phyloP scores from a whole-genome alignment of 192 early-diverging fungal species.

The Backusella australiensis region DNA sequence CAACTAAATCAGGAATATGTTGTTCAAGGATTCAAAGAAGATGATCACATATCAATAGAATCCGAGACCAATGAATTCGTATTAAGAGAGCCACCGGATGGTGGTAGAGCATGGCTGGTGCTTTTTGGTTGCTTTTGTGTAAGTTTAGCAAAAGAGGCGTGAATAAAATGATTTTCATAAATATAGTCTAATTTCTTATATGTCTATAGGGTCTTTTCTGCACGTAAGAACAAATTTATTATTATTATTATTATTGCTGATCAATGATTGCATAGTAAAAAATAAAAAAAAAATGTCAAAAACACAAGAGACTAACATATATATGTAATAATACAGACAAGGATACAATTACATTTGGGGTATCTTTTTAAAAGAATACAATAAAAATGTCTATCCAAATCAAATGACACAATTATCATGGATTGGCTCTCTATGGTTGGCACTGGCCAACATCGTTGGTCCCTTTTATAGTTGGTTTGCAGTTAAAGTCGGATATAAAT shows the following conservation, averaged over 20 bases:
- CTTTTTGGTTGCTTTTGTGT: constrained; percentile 29
- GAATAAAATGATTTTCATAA: background rate
- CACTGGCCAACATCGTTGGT: constrained; percentile 19
- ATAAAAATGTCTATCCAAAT: constrained; percentile 12
- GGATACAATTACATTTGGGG: constrained; percentile 8
- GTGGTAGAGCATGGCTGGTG: constrained; percentile 15
- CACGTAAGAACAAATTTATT: constrained; percentile 1
- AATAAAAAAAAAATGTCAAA: background rate
- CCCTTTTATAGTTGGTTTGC: constrained; percentile 7
- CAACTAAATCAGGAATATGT: background rate
- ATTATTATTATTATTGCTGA: no score
- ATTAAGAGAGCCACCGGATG: constrained; percentile 17
- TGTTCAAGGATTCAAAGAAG: background rate
- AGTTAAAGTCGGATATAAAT: constrained; percentile 16
- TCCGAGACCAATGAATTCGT: background rate
- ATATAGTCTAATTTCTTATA: background rate
- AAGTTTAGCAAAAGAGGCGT: background rate
- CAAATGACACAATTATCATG: constrained; percentile 19
- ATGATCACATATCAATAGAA: background rate
- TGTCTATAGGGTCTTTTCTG: constrained; percentile 17
- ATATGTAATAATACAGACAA: background rate
- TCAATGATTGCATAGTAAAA: background rate
- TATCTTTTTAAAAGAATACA: constrained; percentile 18
- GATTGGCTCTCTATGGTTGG: constrained; percentile 24
- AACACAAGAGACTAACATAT: no score